Conservation (phyloP, 2,329 filamentous ascomycete species). For the Chrysosporium queenslandicum region DNA sequence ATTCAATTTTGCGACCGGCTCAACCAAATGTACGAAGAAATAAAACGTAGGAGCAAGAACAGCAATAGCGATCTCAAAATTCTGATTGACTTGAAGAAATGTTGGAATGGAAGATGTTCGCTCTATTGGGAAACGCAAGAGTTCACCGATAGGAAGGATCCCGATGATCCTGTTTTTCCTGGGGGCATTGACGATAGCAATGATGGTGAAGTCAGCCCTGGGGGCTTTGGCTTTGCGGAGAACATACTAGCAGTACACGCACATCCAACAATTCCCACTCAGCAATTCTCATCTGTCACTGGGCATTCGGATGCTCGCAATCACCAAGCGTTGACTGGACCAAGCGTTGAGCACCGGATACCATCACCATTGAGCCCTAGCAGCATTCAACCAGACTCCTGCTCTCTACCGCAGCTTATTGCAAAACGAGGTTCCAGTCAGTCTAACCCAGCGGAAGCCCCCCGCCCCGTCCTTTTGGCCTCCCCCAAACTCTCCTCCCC, state of each 20-base stretch:
- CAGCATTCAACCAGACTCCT: slow-evolving; percentile 44
- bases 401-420: slow-evolving; percentile 46
- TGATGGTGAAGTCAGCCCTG: slow-evolving; percentile 34
- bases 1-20: slow-evolving; percentile 69
- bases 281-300: neutral
- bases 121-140: slow-evolving; percentile 76
- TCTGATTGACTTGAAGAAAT: slow-evolving; percentile 87
- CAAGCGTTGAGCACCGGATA: neutral
- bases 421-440: slow-evolving; percentile 22
- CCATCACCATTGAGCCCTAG: neutral
- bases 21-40: slow-evolving; percentile 51
- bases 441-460: slow-evolving; percentile 27
- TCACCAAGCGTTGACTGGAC: neutral
- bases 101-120: slow-evolving; percentile 84
- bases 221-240: neutral
- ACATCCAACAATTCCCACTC: neutral
- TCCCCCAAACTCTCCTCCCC: slow-evolving; percentile 22
- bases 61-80: slow-evolving; percentile 68
- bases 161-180: slow-evolving; percentile 60
- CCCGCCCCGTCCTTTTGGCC: slow-evolving; percentile 36
- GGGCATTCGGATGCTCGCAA: neutral
- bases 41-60: slow-evolving; percentile 43
- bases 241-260: neutral
- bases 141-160: slow-evolving; percentile 48
- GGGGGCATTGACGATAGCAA: slow-evolving; percentile 61